Base-by-base conservation (phyloP, 2,329 filamentous ascomycete species). In the Clathrospora elynae region DNA sequence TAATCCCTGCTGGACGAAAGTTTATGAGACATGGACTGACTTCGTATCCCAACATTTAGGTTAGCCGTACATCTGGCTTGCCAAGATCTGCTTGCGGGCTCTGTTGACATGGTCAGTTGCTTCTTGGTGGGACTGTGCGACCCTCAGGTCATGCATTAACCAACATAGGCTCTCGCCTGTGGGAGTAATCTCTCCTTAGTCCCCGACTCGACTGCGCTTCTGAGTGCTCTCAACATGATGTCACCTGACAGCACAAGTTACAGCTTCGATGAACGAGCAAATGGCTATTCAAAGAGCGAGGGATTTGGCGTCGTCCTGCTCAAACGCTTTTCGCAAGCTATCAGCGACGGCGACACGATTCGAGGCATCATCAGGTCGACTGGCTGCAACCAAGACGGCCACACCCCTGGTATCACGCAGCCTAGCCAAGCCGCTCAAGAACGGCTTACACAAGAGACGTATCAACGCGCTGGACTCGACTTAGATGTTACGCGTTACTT, bases 221-320 rank as follows among this genome's bases (percentile, higher is more conserved):
- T 53, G 7, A 50, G 38, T 33, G 35, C 29, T 30, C 28, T 53
- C 18, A 36, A 52, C 31, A 52, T 49, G 37, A 57, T 71, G 20
- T 69, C 61, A 2, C 64, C 63, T 11, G 58, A 65, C 16, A 64
- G 67, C 11, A 49, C 40, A 4, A 62, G 49, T 7, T 57, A 54
- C 31, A 65, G 60, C 20, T 72, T 64, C 34, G 83, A 84, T 51
- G 60, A 71, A 11, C 72, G 74, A 1, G 84, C 81, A 11, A 79
- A 80, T 41, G 84, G 84, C 0, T 87, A 86, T 57, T 81, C 78
- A 0, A 74, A 83, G 19, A 83, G 82, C 1, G 84, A 87, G 53
- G 84, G 83, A 0, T 71, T 81, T 2, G 52, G 44, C 0, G 51
- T 55, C 5, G 20, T 68, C 2, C 22, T 68, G 6, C 45, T 68